Conservation (phyloP, 495 filamentous ascomycete genomes). For the Tuber borchii region DNA sequence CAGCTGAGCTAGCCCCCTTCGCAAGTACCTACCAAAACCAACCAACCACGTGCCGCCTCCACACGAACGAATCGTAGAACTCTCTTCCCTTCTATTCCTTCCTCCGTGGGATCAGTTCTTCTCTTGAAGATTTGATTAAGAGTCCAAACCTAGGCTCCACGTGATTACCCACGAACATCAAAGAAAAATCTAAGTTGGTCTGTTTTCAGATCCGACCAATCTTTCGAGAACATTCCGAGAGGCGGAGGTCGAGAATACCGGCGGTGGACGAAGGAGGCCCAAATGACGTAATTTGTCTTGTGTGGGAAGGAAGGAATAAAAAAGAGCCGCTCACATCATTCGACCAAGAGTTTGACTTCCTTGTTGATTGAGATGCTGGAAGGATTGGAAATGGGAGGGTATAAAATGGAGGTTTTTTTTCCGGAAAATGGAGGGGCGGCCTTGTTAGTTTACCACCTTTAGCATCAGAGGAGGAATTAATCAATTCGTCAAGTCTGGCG, state of each 20-base stretch:
- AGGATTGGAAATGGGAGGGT: not conserved
- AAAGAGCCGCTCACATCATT: constrained; percentile 14
- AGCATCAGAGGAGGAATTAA: not conserved
- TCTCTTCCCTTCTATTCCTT: not conserved
- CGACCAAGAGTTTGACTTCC: not conserved
- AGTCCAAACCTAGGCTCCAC: not conserved
- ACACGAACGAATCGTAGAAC: not conserved
- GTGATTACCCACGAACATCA: not conserved
- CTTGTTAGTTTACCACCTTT: not conserved
- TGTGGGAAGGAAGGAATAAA: not conserved
- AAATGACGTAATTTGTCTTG: constrained; percentile 25
- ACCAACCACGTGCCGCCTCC: not conserved
- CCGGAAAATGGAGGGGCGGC: not conserved
- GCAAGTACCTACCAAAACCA: constrained; percentile 1
- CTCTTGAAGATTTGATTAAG: not conserved
- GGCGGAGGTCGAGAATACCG: not conserved
- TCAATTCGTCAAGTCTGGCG: not conserved
- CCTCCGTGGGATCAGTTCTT: too few relatives aligned
- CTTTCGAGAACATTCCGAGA: not conserved
- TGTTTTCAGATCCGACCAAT: not conserved
- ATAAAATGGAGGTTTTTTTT: not conserved
- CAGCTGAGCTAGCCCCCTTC: not conserved
- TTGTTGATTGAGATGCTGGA: not conserved
- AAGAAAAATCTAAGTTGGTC: not conserved
- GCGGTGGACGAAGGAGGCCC: not conserved